These are phyloP conservation scores for Phytophthora capsici DNA, from an alignment of 352 stramenopile species.

Conservation along the genomic window DNA sequence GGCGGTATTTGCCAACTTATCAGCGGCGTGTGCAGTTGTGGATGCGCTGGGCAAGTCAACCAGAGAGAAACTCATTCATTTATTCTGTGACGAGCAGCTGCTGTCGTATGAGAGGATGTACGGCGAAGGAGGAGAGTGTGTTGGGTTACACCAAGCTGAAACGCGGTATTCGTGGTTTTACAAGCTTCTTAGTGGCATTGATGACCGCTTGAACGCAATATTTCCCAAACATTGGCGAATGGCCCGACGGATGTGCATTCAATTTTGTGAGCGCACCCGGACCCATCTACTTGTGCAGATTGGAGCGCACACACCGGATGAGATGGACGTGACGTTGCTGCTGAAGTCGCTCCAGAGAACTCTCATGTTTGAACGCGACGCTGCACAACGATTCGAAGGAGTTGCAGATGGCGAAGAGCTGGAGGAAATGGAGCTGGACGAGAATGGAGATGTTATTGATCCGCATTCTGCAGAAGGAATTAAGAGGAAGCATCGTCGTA, in stretches of 20 bases:
- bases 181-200: constrained; percentile 68
- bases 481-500: constrained; percentile 72
- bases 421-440: constrained; percentile 71
- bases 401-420: constrained; percentile 48
- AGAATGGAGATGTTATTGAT: constrained; percentile 78
- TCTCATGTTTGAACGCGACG: constrained; percentile 83
- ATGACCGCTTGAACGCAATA: constrained; percentile 90
- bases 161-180: constrained; percentile 86
- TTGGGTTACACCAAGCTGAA: constrained; percentile 66
- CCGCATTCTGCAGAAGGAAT: constrained; percentile 76
- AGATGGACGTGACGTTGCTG: constrained; percentile 77
- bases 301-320: constrained; percentile 65
- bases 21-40: constrained; percentile 67
- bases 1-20: constrained; percentile 74
- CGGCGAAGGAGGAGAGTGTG: constrained; percentile 58
- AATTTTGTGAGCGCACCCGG: constrained; percentile 92
- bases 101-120: constrained; percentile 70
- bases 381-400: constrained; percentile 74
- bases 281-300: constrained; percentile 75
- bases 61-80: constrained; percentile 71
- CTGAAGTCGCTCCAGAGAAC: constrained; percentile 77
- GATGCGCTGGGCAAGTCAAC: constrained; percentile 74
- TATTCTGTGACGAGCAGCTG: constrained; percentile 77
- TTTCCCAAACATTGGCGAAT: constrained; percentile 98
- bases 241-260: constrained; percentile 91